Evolutionary conservation across 768 basidiomycete species (phyloP).

Genomic region (Mycena galopus): DNA sequence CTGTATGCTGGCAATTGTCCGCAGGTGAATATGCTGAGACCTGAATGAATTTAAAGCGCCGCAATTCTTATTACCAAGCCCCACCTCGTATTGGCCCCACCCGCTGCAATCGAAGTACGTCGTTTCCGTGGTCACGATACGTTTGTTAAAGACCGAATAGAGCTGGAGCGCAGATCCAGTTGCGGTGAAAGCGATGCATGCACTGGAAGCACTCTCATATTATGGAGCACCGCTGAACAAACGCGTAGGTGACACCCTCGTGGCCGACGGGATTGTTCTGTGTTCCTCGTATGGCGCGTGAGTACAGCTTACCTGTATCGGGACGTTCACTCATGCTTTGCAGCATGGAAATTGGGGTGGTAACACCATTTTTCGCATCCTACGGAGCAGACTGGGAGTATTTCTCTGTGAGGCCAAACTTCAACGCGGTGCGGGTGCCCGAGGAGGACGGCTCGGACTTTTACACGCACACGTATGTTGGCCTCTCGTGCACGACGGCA

Average conservation of each 20-base stretch:
- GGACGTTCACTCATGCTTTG: no score
- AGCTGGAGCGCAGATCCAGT: slow-evolving; percentile 15
- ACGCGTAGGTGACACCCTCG: slow-evolving; percentile 21
- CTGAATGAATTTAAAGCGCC: not conserved
- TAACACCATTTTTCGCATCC: not conserved
- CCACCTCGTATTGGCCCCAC: not conserved
- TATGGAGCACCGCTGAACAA: slow-evolving; percentile 20
- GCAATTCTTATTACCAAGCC: slow-evolving; percentile 8
- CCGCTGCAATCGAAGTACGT: slow-evolving; percentile 14
- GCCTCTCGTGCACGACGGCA: not conserved
- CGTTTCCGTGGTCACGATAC: not conserved
- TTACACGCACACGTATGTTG: slow-evolving; percentile 25
- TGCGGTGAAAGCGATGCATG: slow-evolving; percentile 11
- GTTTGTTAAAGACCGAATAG: not conserved
- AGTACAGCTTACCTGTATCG: not conserved
- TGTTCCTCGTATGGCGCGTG: slow-evolving; percentile 25
- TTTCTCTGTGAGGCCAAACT: not conserved
- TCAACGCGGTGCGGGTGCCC: not conserved
- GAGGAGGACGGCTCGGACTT: slow-evolving; percentile 19
- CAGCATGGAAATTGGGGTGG: slow-evolving; percentile 20
- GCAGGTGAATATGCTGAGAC: no score
- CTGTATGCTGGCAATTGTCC: not conserved
- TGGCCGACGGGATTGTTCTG: slow-evolving; percentile 4
- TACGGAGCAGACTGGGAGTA: slow-evolving; percentile 31
- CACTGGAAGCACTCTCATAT: slow-evolving; percentile 6